Conservation (phyloP, 179 eudicot species). For the Actinidia chinensis region DNA sequence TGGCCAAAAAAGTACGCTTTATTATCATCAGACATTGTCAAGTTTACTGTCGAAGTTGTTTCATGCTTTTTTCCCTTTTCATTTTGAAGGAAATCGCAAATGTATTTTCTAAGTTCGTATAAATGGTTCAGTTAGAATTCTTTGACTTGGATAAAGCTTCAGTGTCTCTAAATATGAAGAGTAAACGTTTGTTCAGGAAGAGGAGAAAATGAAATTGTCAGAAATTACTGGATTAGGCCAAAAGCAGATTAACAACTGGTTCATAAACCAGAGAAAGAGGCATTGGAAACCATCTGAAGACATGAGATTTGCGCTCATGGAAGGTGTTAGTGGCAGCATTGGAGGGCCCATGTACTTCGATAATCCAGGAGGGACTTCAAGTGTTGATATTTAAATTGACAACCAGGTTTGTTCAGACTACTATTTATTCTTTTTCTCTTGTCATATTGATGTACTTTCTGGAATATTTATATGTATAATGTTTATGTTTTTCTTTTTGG, state of each 20-base stretch:
- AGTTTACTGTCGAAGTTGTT: background rate
- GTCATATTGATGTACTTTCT: background rate
- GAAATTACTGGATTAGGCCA: constrained; percentile 80
- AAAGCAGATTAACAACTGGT: constrained; percentile 92
- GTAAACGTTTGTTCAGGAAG: constrained; percentile 52
- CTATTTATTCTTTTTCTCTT: background rate
- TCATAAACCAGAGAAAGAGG: constrained; percentile 85
- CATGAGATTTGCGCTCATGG: constrained; percentile 82
- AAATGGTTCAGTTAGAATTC: background rate
- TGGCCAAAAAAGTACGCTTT: background rate
- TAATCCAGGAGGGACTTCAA: constrained; percentile 28
- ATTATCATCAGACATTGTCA: background rate
- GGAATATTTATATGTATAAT: background rate
- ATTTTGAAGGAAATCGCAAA: background rate
- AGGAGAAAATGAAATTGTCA: constrained; percentile 69
- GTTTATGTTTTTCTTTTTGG: background rate
- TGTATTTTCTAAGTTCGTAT: background rate
- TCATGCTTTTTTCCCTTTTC: background rate
- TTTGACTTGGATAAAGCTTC: constrained; percentile 8
- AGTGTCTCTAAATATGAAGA: background rate
- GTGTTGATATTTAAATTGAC: constrained; percentile 27
- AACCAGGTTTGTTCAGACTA: constrained; percentile 1
- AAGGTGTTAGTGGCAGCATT: constrained; percentile 36
- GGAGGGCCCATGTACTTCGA: constrained; percentile 30
- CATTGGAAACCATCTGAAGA: constrained; percentile 92